Conservation (phyloP, 129 eudicot species). For the Deinandra increscens region DNA sequence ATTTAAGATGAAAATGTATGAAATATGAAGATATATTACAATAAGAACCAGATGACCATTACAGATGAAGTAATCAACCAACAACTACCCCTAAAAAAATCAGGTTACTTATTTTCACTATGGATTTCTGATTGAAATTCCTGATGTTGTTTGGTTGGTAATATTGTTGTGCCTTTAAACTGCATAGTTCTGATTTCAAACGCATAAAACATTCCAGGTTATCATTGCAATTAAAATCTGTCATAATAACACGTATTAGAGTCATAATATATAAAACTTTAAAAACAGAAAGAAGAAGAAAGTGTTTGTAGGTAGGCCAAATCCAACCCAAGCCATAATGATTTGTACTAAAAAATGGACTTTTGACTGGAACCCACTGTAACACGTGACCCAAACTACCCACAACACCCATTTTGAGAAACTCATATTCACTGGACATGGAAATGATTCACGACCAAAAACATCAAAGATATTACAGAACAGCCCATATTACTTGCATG, state of each 20-base stretch:
- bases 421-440: slow-evolving; percentile 90
- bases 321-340: neutral
- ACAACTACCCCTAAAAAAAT: too few relatives aligned
- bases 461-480: too few relatives aligned
- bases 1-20: too few relatives aligned
- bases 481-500: too few relatives aligned
- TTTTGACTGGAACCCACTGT: neutral
- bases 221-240: neutral
- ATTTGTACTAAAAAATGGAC: neutral
- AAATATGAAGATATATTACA: too few relatives aligned
- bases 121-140: too few relatives aligned
- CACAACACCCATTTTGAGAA: neutral
- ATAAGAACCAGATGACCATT: too few relatives aligned
- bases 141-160: too few relatives aligned
- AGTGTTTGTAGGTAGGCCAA: neutral
- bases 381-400: neutral
- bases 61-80: too few relatives aligned
- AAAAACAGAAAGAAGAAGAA: neutral
- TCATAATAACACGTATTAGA: neutral
- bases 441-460: slow-evolving; percentile 71
- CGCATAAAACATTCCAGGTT: neutral
- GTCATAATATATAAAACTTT: neutral
- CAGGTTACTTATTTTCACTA: too few relatives aligned
- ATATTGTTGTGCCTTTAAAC: too few relatives aligned
- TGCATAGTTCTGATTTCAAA: too few relatives aligned